Base-by-base conservation (phyloP, 768 basidiomycete species). In the Auriscalpium orientale region DNA sequence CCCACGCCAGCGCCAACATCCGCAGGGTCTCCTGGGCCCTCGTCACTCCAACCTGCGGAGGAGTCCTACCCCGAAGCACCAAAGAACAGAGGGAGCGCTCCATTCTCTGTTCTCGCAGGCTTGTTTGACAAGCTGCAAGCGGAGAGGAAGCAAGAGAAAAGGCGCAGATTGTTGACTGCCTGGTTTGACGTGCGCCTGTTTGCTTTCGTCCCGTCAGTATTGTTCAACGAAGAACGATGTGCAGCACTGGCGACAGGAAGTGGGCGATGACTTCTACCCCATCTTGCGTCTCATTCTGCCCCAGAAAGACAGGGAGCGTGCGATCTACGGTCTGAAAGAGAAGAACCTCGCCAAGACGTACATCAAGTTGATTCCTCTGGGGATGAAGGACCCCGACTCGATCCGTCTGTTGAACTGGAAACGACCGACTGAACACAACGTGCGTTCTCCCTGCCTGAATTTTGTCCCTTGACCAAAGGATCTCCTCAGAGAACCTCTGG, bases 271-370 rank as follows among this genome's bases (percentile, higher is more conserved):
- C 67, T 69, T 99, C 36, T 98, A 89, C 69, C 95, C 95, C 5
- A 83, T 94, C 34, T 74, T 98, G 49, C 84, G 94, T 35, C 77
- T 99, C 20, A 76, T 99, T 51, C 76, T 99, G 43, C 97, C 97
- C 7, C 95, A 98, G 93, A 91, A 97, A 81, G 97, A 98, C 68
- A 80, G 87, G 36, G 92, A 98, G 59, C 84, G 97, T 53, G 81
- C 91, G 0, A 85, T 94, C 0, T 99, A 98, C 69, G 91, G 93
- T 13, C 70, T 97, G 61, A 99, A 99, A 68, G 97, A 99, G 74
- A 89, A 89, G 72, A 90, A 89, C 66, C 74, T 99, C 3, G 95
- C 94, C 5, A 98, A 94, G 70, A 84, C 83, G 10, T 97, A 95
- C 67, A 91, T 95, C 73, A 85, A 88, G 58, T 79, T 95, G 2